Percentiles rank a stretch among this genome's conserved stretches.
These are phyloP conservation scores for Musa itinerans DNA, from an alignment of 176 grass and related monocot species.

Conservation along the genomic window DNA sequence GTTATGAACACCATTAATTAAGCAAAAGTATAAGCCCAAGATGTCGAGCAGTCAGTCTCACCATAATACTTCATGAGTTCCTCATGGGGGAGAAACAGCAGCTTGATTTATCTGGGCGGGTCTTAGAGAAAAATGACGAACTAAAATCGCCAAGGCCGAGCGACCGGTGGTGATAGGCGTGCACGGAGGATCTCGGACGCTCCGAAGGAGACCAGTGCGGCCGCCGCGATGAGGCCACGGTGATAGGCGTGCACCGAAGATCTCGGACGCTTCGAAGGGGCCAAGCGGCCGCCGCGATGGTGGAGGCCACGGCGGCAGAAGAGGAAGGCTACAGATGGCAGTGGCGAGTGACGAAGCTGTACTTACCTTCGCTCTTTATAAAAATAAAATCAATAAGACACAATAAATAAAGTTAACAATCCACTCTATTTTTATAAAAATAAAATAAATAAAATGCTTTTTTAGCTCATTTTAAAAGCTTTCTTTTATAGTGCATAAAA, in stretches of 20 bases:
- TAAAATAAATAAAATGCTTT: too few species aligned
- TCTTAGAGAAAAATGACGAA: constrained; percentile 27
- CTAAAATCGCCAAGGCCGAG: constrained; percentile 5
- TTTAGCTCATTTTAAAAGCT: too few species aligned
- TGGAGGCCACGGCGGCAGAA: not conserved
- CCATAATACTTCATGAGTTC: constrained; percentile 93
- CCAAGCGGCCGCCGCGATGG: constrained; percentile 39
- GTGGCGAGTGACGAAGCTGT: not conserved
- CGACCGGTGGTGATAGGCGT: constrained; percentile 31
- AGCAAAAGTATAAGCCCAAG: too few species aligned
- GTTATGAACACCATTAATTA: too few species aligned
- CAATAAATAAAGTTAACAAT: too few species aligned
- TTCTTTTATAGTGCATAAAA: too few species aligned
- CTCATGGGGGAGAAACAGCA: constrained; percentile 29
- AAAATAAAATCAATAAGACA: too few species aligned
- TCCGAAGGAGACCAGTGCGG: constrained; percentile 23
- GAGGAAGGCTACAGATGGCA: constrained; percentile 13
- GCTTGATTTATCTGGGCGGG: constrained; percentile 44
- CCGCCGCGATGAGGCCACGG: constrained; percentile 26
- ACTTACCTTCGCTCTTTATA: too few species aligned
- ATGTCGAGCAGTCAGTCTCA: constrained; percentile 22
- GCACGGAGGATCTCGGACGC: constrained; percentile 60
- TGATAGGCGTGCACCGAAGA: too few species aligned
- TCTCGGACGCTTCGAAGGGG: not conserved
- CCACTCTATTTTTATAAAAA: too few species aligned